These are phyloP conservation scores for Aureobasidium sp. DNA, from an alignment of 2,329 filamentous ascomycete species.

Conservation along the genomic window DNA sequence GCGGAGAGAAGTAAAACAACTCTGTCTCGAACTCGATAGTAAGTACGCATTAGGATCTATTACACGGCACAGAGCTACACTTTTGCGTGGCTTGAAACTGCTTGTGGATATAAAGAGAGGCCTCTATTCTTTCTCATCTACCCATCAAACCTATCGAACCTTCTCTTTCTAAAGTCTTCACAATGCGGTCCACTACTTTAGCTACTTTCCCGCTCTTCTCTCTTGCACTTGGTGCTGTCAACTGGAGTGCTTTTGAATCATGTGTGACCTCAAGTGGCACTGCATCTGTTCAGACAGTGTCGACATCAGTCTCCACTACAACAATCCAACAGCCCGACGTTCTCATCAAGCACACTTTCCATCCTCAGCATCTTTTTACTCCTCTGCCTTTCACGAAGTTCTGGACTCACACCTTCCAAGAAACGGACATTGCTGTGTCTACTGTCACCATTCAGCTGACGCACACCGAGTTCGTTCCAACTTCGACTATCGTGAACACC, in stretches of 20 bases:
- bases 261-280: constrained; percentile 4
- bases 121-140: not conserved
- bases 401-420: constrained; percentile 4
- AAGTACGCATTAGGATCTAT: not conserved
- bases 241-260: constrained; percentile 6
- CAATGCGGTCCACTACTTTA: not conserved
- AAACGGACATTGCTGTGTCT: constrained; percentile 1
- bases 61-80: not conserved
- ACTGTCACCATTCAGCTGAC: constrained; percentile 1
- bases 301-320: not conserved
- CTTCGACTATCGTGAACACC: not conserved
- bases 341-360: constrained; percentile 1
- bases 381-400: not conserved
- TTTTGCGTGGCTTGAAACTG: not conserved
- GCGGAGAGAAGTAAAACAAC: not conserved
- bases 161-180: not conserved
- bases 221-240: constrained; percentile 6
- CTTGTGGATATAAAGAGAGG: not conserved
- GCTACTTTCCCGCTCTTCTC: constrained; percentile 5
- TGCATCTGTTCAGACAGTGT: not conserved
- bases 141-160: not conserved
- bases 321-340: constrained; percentile 4
- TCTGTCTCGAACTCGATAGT: not conserved
- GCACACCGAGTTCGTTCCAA: not conserved
- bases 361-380: not conserved